phyloP scores from a whole-genome alignment of 1,284 basidiomycete species.

The Termitomyces sp. region DNA sequence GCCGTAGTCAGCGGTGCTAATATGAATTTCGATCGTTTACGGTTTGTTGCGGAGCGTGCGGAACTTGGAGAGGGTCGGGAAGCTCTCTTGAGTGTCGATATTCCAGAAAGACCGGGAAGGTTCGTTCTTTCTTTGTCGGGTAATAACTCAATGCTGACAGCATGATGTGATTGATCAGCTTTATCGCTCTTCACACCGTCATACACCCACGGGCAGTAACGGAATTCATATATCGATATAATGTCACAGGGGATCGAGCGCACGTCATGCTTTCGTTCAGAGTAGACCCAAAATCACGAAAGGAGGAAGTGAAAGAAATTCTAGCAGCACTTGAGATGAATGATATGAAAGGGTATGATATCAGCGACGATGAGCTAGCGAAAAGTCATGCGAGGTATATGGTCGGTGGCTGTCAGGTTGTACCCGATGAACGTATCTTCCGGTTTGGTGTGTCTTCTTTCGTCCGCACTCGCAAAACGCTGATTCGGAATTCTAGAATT shows the following conservation, averaged over 20 bases:
- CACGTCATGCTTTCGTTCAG: conserved; percentile 92
- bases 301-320: conserved; percentile 66
- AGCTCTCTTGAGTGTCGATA: conserved; percentile 87
- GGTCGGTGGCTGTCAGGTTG: conserved; percentile 79
- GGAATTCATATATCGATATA: conserved; percentile 96
- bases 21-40: conserved; percentile 96
- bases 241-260: conserved; percentile 54
- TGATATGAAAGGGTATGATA: conserved; percentile 84
- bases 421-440: conserved; percentile 86
- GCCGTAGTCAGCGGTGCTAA: conserved; percentile 95
- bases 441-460: conserved; percentile 71
- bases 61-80: conserved; percentile 95
- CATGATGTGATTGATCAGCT: conserved; percentile 49
- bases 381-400: conserved; percentile 95
- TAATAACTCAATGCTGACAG: conserved; percentile 1
- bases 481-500: conserved; percentile 61
- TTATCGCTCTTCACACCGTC: conserved; percentile 80
- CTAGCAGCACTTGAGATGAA: conserved; percentile 54
- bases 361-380: conserved; percentile 93
- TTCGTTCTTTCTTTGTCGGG: conserved; percentile 31
- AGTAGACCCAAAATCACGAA: conserved; percentile 60
- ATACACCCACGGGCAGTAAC: conserved; percentile 92
- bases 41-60: conserved; percentile 97
- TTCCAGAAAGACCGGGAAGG: conserved; percentile 91
- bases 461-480: neutral